A percentile compares a stretch with the other conserved stretches of the same genome.
Conservation (phyloP, 305 asterid species). For the Solanum hybrid region DNA sequence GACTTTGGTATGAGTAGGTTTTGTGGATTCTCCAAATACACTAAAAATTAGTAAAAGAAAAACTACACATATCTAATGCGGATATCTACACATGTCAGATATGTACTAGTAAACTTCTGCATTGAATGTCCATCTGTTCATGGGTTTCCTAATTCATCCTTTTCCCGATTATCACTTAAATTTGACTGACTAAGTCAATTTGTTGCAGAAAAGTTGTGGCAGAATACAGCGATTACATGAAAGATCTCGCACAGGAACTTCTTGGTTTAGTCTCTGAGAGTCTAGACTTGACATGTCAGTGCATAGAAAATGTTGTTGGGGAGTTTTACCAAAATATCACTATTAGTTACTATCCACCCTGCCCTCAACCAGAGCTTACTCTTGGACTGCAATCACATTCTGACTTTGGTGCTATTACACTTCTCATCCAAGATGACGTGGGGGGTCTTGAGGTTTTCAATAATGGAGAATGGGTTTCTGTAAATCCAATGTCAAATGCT, state of each 20-base stretch:
- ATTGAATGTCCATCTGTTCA: not conserved
- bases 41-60: not conserved
- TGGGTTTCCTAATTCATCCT: not conserved
- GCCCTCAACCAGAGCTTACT: conserved; percentile 94
- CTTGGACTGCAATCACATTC: conserved; percentile 95
- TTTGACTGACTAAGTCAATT: conserved; percentile 6
- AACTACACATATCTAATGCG: not conserved
- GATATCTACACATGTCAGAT: not conserved
- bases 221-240: conserved; percentile 62
- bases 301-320: conserved; percentile 59
- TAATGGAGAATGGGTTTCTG: conserved; percentile 68
- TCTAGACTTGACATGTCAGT: conserved; percentile 45
- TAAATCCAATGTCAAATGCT: conserved; percentile 53
- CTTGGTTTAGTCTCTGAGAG: conserved; percentile 59
- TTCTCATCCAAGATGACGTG: conserved; percentile 89
- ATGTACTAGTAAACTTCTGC: not conserved
- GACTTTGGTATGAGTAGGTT: not conserved
- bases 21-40: conserved; percentile 2
- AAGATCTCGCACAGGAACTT: conserved; percentile 50
- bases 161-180: not conserved
- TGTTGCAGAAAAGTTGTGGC: conserved; percentile 47
- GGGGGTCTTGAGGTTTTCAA: conserved; percentile 84
- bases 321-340: conserved; percentile 85
- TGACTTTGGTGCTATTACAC: conserved; percentile 75
- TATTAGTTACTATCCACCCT: conserved; percentile 77